phyloP scores from a whole-genome alignment of 768 basidiomycete species.

The Phlebiopsis flavidoalba region DNA sequence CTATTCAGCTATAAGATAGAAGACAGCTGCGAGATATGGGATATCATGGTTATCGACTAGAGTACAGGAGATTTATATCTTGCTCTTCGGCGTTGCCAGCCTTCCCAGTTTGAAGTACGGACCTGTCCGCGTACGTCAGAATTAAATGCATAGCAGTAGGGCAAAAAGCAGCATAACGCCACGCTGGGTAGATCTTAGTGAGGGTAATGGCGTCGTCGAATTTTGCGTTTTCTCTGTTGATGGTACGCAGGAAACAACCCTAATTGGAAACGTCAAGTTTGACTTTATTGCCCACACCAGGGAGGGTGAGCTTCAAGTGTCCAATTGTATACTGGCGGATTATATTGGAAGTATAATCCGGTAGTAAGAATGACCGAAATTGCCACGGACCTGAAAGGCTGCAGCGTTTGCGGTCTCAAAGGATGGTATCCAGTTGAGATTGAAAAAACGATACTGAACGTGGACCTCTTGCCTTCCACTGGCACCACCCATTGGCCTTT shows the following conservation, averaged over 20 bases:
- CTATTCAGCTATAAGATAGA: no score
- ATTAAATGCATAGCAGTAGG: not conserved
- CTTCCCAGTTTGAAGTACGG: not conserved
- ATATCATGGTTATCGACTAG: not conserved
- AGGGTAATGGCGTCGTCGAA: not conserved
- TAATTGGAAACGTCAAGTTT: not conserved
- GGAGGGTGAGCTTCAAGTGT: conserved; percentile 4
- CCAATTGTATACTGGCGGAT: conserved; percentile 1
- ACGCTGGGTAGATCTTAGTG: not conserved
- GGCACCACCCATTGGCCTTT: not conserved
- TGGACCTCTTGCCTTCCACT: conserved; percentile 9
- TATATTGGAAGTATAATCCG: not conserved
- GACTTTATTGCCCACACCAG: conserved; percentile 10
- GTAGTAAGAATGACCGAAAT: not conserved
- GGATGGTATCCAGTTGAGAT: not conserved
- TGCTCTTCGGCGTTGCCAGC: not conserved
- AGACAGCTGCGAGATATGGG: no score
- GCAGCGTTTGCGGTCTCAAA: conserved; percentile 1
- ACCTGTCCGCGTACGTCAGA: not conserved
- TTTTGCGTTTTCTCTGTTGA: not conserved
- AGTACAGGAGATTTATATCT: not conserved
- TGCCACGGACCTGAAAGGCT: not conserved
- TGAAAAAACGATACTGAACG: conserved; percentile 3
- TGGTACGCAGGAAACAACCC: not conserved
- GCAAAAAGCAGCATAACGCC: not conserved